Evolutionary conservation across 139 green algal species (phyloP), one percentile per base, ranked within the genome.

Genomic region (Microglena sp.): DNA sequence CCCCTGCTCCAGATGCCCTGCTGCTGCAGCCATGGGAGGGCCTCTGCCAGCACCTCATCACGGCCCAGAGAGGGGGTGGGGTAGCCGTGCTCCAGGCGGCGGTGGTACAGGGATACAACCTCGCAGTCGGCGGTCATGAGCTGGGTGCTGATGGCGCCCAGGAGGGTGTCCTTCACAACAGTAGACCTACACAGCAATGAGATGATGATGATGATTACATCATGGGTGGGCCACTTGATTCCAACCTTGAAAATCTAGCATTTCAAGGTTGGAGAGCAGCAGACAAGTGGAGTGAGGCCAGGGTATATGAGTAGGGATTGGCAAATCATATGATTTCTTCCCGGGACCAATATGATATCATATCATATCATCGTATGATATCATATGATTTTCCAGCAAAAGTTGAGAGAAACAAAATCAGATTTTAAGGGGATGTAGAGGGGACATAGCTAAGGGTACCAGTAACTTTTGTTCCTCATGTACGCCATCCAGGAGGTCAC

Each of bases 71-170:
- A 81, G 24, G 89, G 87, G 1, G 87, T 96, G 27, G 89, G 89
- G 76, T 96, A 94, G 35, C 90, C 88, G 68, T 90, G 84, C 79
- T 92, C 86, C 32, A 94, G 72, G 30, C 76, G 73, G 43, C 73
- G 78, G 78, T 96, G 87, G 78, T 88, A 95, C 30, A 96, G 73
- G 28, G 80, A 91, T 54, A 96, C 88, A 21, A 96, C 81, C 77
- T 95, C 77, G 66, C 74, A 63, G 8, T 63, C 69, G 0, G 76
- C 11, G 26, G 60, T 11, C 32, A 90, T 74, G 8, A 96, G 80
- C 68, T 87, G 72, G 0, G 88, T 94, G 70, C 73, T 77, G 22
- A 96, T 71, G 2, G 90, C 84, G 26, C 90, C 90, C 6, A 68
- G 28, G 28, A 96, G 75, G 2, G 85, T 92, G 7, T 94, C 87